phyloP scores from a whole-genome alignment of 176 grass and related monocot species.

The Musa troglodytarum region DNA sequence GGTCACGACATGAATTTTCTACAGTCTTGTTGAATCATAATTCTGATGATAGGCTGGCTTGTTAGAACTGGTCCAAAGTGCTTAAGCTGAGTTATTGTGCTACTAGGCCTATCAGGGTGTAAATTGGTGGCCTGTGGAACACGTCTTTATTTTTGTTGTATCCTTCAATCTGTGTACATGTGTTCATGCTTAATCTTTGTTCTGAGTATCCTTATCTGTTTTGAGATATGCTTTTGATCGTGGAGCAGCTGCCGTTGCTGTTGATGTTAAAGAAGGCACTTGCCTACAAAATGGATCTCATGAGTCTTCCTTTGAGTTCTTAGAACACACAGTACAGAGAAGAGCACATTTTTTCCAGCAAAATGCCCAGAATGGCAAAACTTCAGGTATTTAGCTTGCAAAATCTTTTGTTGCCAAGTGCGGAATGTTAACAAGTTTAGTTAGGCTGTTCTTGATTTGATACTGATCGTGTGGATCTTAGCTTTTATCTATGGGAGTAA shows the following conservation, averaged over 20 bases:
- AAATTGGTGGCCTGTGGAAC: background rate
- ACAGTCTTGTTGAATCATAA: too few species aligned
- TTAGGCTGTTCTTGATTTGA: too few species aligned
- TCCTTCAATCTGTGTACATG: background rate
- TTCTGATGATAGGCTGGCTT: background rate
- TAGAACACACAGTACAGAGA: slow-evolving; percentile 43
- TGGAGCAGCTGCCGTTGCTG: slow-evolving; percentile 56
- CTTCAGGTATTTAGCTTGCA: slow-evolving; percentile 5
- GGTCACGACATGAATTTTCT: too few species aligned
- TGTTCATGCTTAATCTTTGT: slow-evolving; percentile 2
- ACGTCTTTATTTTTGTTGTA: background rate
- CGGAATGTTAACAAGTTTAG: too few species aligned
- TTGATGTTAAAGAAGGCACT: slow-evolving; percentile 52
- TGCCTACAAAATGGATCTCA: slow-evolving; percentile 22
- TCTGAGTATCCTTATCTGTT: slow-evolving; percentile 44
- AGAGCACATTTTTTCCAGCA: slow-evolving; percentile 38
- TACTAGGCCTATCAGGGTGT: background rate
- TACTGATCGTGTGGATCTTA: too few species aligned
- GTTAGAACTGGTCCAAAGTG: background rate
- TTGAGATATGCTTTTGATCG: slow-evolving; percentile 79
- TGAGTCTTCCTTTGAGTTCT: slow-evolving; percentile 43
- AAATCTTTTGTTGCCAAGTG: background rate
- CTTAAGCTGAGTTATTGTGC: background rate
- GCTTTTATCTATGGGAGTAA: too few species aligned
- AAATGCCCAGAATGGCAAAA: slow-evolving; percentile 25